A percentile compares a stretch with the other conserved stretches of the same genome.
Evolutionary conservation across 2,329 filamentous ascomycete genomes (phyloP).

Genomic region (Stagonosporopsis tanaceti): DNA sequence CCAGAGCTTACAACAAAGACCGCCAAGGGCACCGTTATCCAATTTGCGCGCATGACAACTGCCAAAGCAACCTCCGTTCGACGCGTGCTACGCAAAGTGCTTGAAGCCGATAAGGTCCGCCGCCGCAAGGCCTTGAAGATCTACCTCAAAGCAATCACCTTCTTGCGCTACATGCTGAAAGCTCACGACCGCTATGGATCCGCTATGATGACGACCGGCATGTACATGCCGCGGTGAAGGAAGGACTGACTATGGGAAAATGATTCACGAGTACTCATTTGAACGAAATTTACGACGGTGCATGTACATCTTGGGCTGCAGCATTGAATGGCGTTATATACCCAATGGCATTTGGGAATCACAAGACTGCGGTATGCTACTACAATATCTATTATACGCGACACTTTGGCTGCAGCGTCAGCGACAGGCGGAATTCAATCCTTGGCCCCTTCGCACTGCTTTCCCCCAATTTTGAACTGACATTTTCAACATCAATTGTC

Average conservation of each 20-base stretch:
- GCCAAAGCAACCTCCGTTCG: slow-evolving; percentile 28
- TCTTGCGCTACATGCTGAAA: slow-evolving; percentile 33
- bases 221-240: slow-evolving; percentile 36
- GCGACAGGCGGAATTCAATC: slow-evolving; percentile 10
- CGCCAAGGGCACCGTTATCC: slow-evolving; percentile 32
- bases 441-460: not conserved
- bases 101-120: slow-evolving; percentile 34
- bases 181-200: slow-evolving; percentile 38
- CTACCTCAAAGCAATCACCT: slow-evolving; percentile 37
- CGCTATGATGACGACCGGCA: slow-evolving; percentile 36
- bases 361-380: slow-evolving; percentile 10
- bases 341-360: slow-evolving; percentile 18
- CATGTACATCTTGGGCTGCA: slow-evolving; percentile 17
- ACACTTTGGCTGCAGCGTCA: slow-evolving; percentile 9
- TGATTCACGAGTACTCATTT: slow-evolving; percentile 9
- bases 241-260: not conserved
- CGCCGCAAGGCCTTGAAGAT: slow-evolving; percentile 29
- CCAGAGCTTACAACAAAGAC: slow-evolving; percentile 29
- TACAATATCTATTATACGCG: slow-evolving; percentile 6
- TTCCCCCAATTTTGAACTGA: not conserved
- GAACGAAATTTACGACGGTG: slow-evolving; percentile 13
- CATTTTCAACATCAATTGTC: not conserved
- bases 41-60: slow-evolving; percentile 28
- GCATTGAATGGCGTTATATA: slow-evolving; percentile 23
- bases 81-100: slow-evolving; percentile 31